phyloP scores from a whole-genome alignment of 352 stramenopile species.

The Phytophthora niederhauseri region DNA sequence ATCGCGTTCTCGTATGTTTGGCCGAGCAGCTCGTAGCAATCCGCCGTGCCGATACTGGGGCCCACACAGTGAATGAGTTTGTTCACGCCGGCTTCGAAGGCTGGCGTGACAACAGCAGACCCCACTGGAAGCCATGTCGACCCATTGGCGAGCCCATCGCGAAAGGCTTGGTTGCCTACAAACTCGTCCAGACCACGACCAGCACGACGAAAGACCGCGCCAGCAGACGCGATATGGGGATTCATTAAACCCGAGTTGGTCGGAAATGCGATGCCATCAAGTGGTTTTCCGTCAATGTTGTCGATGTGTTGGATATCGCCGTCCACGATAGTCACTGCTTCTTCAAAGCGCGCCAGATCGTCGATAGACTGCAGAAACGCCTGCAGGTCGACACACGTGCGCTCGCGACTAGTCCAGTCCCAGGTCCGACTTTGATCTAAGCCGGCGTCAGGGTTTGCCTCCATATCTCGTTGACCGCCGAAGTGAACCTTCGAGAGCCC shows the following conservation, averaged over 20 bases:
- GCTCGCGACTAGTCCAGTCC: constrained; percentile 26
- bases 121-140: neutral
- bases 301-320: constrained; percentile 38
- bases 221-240: constrained; percentile 42
- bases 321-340: constrained; percentile 29
- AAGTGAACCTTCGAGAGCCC: constrained; percentile 34
- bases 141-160: constrained; percentile 15
- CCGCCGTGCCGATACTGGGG: constrained; percentile 26
- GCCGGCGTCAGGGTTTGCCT: neutral
- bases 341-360: constrained; percentile 28
- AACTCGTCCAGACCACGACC: constrained; percentile 39
- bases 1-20: constrained; percentile 36
- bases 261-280: constrained; percentile 61
- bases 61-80: constrained; percentile 60
- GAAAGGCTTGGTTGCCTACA: constrained; percentile 34
- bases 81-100: constrained; percentile 43
- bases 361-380: constrained; percentile 36
- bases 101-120: constrained; percentile 44
- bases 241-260: constrained; percentile 42
- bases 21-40: constrained; percentile 24
- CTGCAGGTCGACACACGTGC: constrained; percentile 29
- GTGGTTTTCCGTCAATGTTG: constrained; percentile 23
- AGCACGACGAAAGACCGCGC: constrained; percentile 47
- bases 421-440: constrained; percentile 11
- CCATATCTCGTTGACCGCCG: neutral